Evolutionary conservation across 768 basidiomycete species (phyloP), one percentile per base, ranked within the genome.

Genomic region (Leccinum sublutescens): DNA sequence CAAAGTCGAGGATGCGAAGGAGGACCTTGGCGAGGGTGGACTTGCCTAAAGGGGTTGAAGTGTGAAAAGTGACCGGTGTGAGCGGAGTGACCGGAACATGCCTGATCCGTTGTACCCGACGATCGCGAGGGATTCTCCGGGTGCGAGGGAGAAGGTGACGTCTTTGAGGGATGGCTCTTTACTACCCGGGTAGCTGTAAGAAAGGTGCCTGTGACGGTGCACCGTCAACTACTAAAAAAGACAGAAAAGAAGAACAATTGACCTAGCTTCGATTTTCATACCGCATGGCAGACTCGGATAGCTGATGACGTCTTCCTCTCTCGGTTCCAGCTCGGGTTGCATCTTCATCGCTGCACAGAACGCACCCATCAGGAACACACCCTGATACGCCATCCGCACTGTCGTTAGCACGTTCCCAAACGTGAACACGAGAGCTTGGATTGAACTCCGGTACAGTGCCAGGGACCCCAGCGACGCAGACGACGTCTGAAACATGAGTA

Each of bases 31-130:
- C 89, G 49, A 95, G 83, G 1, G 93, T 95, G 8, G 91, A 91
- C 77, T 95, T 95, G 27, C 91, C 90, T 92, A 54, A 57, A 23
- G 54, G 27, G 25, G 40, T 43, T 43, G 36, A 60, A 51, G 40
- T 59, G 27, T 59, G 27, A 56, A 40, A 59, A 52, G 56, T 54
- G 63, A 58, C 55, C 23, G 31, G 40, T 55, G 62, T 49, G 58
- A 62, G 62, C 34, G 7, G 29, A 55, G 50, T 55, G 43, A 36
- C 34, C 56, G 68, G 62, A 52, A 71, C 79, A 71, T 71, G 82
- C 90, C 90, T 63, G 89, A 92, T 62, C 90, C 89, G 71, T 92
- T 91, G 72, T 84, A 87, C 19, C 89, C 93, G 21, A 94, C 93
- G 60, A 95, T 87, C 12, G 93, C 93, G 52, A 95, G 80, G 40